Conservation (phyloP, 352 stramenopile genomes). For the Achlya hypogyna region DNA sequence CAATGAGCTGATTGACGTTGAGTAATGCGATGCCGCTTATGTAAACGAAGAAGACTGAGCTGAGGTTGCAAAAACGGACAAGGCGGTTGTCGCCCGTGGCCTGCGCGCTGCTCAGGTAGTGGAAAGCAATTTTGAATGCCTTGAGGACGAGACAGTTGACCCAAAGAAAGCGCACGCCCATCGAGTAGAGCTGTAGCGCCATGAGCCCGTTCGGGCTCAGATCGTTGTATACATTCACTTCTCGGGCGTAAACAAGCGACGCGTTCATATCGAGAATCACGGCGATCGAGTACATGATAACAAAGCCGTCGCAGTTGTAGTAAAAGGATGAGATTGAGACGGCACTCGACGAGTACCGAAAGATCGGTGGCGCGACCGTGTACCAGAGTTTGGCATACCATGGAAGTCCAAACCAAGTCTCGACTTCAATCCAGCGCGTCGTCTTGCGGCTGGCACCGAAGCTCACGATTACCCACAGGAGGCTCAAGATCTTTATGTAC, state of each 20-base stretch:
- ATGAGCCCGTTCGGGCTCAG: neutral
- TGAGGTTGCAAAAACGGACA: constrained; percentile 14
- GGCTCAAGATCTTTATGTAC: neutral
- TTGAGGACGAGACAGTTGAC: constrained; percentile 17
- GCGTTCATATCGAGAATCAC: constrained; percentile 15
- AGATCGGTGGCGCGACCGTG: neutral
- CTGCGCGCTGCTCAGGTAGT: neutral
- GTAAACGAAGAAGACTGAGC: constrained; percentile 11
- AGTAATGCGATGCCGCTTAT: neutral
- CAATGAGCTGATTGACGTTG: neutral
- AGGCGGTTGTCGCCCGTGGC: neutral
- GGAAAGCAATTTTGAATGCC: neutral
- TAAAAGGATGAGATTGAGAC: constrained; percentile 8
- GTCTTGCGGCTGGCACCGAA: constrained; percentile 13
- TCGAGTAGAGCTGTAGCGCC: neutral
- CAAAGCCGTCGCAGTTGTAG: constrained; percentile 19
- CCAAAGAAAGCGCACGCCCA: constrained; percentile 16
- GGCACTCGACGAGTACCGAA: neutral
- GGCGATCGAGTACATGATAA: neutral
- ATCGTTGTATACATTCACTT: constrained; percentile 1
- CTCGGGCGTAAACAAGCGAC: neutral
- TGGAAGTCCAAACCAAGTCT: neutral
- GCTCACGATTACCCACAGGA: neutral
- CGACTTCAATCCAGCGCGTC: constrained; percentile 4
- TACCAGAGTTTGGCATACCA: constrained; percentile 10